Conservation (phyloP, 2,329 filamentous ascomycete genomes). For the Fusarium zealandicum region DNA sequence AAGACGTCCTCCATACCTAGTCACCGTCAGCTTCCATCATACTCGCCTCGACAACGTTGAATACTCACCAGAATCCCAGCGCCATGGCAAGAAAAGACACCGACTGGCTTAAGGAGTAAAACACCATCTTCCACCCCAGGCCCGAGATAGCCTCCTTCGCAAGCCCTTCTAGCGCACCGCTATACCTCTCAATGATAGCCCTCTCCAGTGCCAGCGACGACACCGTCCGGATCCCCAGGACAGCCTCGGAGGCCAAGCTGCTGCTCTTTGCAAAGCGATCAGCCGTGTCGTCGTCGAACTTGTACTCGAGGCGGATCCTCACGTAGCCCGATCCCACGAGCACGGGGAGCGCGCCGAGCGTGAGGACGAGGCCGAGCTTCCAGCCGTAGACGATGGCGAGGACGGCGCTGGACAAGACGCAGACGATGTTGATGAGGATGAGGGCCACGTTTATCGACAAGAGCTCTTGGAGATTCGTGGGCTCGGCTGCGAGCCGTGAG, state of each 20-base stretch:
- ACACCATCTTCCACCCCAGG: conserved; percentile 51
- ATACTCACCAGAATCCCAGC: conserved; percentile 49
- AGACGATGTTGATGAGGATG: conserved; percentile 56
- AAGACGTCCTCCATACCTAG: conserved; percentile 50
- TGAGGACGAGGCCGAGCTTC: conserved; percentile 58
- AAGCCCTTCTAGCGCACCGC: conserved; percentile 42
- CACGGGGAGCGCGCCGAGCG: conserved; percentile 55
- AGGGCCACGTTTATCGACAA: conserved; percentile 57
- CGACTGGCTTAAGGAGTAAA: conserved; percentile 52
- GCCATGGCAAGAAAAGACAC: conserved; percentile 50
- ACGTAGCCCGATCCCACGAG: conserved; percentile 55
- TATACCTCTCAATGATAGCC: conserved; percentile 50
- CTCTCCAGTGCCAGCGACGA: conserved; percentile 57
- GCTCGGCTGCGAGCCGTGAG: conserved; percentile 48
- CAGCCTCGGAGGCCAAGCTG: conserved; percentile 57
- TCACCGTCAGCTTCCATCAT: background rate
- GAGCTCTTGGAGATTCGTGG: conserved; percentile 58
- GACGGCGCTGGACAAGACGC: conserved; percentile 53
- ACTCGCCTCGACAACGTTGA: background rate
- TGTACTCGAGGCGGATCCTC: conserved; percentile 57
- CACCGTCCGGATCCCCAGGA: conserved; percentile 57
- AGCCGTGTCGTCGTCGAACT: conserved; percentile 54
- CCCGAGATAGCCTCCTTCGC: conserved; percentile 41
- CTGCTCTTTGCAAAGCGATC: conserved; percentile 56
- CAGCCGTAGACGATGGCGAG: conserved; percentile 57